Conservation (phyloP, 169 alveolate species). For the Sarcocystis neurona region DNA sequence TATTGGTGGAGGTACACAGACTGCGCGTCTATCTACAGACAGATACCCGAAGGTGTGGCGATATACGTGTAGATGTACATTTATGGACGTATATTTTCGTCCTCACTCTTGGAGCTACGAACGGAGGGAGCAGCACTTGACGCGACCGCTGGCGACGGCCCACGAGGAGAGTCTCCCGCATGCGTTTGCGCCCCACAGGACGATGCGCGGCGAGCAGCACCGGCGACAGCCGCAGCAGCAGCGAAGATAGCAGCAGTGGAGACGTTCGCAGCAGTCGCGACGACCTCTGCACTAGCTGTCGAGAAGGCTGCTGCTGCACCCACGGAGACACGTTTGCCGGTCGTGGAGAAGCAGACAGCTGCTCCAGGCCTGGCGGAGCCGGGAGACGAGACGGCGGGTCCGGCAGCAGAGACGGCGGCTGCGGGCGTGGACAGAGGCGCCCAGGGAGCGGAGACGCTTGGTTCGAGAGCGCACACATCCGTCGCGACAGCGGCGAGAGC, state of each 20-base stretch:
- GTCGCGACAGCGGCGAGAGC: too few relatives aligned
- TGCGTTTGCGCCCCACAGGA: neutral
- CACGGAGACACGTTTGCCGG: neutral
- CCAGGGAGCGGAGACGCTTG: too few relatives aligned
- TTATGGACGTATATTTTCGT: neutral
- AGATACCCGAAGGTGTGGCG: too few relatives aligned
- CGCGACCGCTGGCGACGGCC: neutral
- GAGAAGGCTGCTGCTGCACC: too few relatives aligned
- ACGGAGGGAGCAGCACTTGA: neutral
- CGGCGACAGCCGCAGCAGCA: neutral
- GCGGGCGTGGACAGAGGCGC: neutral
- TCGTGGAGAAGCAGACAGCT: neutral
- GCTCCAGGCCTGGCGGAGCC: neutral
- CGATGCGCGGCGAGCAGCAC: neutral
- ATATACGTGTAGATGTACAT: too few relatives aligned
- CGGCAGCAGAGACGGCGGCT: neutral
- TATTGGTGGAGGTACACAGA: too few relatives aligned
- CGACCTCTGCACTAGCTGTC: neutral
- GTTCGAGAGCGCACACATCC: too few relatives aligned
- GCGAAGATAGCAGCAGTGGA: neutral
- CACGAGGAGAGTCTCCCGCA: conserved; percentile 4
- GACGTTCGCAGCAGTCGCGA: neutral
- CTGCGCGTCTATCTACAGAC: too few relatives aligned
- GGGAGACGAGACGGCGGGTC: neutral
- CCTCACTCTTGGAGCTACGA: neutral